phyloP scores from a whole-genome alignment of 441 rosid species.

The Croton laevigatus region DNA sequence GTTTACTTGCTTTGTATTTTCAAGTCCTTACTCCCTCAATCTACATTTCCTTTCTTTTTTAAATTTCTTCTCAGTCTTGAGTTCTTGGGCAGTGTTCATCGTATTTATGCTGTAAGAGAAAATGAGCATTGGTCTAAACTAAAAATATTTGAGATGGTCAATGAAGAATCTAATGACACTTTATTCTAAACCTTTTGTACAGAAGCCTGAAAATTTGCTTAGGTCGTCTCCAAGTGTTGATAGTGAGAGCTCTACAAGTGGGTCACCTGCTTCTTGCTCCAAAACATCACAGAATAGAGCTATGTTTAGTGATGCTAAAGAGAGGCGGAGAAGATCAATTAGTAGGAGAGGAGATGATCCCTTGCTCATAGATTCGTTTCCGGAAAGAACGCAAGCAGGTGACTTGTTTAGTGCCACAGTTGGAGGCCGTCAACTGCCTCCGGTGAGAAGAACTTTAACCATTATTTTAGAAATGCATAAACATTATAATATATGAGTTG shows the following conservation, averaged over 20 bases:
- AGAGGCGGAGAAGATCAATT: conserved; percentile 57
- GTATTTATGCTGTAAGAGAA: background rate
- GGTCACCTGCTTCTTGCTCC: conserved; percentile 66
- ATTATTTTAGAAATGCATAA: background rate
- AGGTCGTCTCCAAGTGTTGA: conserved; percentile 53
- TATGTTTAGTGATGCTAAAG: conserved; percentile 34
- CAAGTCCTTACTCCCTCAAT: conserved; percentile 12
- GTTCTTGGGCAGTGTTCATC: background rate
- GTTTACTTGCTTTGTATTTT: background rate
- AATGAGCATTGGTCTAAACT: background rate
- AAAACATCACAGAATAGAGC: conserved; percentile 51
- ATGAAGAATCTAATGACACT: background rate
- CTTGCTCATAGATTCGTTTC: conserved; percentile 44
- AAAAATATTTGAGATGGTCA: background rate
- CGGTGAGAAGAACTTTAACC: conserved; percentile 40
- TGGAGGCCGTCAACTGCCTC: conserved; percentile 52
- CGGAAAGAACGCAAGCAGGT: conserved; percentile 72
- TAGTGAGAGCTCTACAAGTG: conserved; percentile 59
- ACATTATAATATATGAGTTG: background rate
- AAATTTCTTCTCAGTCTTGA: background rate
- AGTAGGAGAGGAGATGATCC: conserved; percentile 52
- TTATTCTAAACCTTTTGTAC: conserved; percentile 22
- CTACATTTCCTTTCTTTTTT: background rate
- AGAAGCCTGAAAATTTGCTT: conserved; percentile 74
- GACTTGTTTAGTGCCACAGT: conserved; percentile 63